Base-by-base conservation (phyloP, 2,329 filamentous ascomycete species). In the Aspergillus thermomutatus region DNA sequence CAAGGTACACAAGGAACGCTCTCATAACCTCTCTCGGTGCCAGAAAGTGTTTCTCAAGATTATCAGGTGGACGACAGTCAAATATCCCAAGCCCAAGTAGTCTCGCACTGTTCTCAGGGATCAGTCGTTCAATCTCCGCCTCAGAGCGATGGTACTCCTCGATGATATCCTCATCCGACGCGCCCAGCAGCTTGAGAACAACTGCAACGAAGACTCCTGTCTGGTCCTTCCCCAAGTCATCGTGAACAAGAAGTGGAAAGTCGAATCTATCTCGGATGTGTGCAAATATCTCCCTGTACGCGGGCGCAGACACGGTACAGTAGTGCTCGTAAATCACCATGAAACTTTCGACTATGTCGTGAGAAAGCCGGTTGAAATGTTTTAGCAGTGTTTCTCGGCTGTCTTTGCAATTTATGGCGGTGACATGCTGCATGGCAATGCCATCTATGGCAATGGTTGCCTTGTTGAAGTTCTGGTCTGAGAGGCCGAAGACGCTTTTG, bases 191-290 rank as follows among this genome's bases (percentile, higher is more conserved):
- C 26, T 82, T 75, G 41, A 91, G 77, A 8, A 92, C 69, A 43
- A 92, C 64, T 3, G 87, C 89, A 50, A 84, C 83, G 47, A 91
- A 74, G 4, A 92, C 80, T 2, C 89, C 89, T 0, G 89, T 92
- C 46, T 89, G 80, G 70, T 92, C 89, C 72, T 92, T 92, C 11
- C 89, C 89, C 0, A 87, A 88, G 0, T 88, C 89, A 71, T 89
- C 92, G 67, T 92, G 88, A 7, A 91, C 76, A 6, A 91, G 76
- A 9, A 88, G 72, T 7, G 86, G 84, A 1, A 75, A 60, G 2
- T 73, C 65, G 2, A 78, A 62, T 17, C 56, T 21, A 10, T 55
- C 53, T 8, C 53, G 25, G 11, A 55, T 8, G 26, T 51, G 34
- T 2, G 49, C 28, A 26, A 55, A n/a, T 8, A 55, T 46, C 5